phyloP scores from a whole-genome alignment of 1,284 basidiomycete genomes.

The Lentinula novae-zelandiae region DNA sequence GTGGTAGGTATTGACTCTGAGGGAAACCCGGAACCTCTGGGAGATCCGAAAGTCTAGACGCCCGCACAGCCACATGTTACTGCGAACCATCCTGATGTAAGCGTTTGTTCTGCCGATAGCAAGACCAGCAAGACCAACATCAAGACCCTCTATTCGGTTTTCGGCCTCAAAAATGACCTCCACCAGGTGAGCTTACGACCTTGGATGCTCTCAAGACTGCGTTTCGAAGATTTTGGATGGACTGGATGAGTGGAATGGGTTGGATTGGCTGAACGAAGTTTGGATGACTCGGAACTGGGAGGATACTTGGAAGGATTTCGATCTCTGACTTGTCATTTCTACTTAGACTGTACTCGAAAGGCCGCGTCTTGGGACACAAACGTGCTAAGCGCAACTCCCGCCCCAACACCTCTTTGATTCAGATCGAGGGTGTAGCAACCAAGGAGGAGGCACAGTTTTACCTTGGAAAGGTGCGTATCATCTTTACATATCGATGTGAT shows the following conservation, averaged over 20 bases:
- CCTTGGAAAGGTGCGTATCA: slow-evolving; percentile 86
- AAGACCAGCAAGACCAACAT: background rate
- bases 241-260: slow-evolving; percentile 22
- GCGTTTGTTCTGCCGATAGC: background rate
- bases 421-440: slow-evolving; percentile 94
- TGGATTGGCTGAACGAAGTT: slow-evolving; percentile 30
- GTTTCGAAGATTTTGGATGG: slow-evolving; percentile 20
- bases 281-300: slow-evolving; percentile 31
- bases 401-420: slow-evolving; percentile 94
- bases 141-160: background rate
- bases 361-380: slow-evolving; percentile 97
- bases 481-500: background rate
- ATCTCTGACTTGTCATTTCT: slow-evolving; percentile 2
- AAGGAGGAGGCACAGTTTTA: slow-evolving; percentile 98
- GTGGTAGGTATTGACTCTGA: background rate
- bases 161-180: slow-evolving; percentile 63
- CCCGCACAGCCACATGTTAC: background rate
- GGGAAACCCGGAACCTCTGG: background rate
- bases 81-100: background rate
- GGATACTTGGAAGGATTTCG: slow-evolving; percentile 11
- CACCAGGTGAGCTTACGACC: slow-evolving; percentile 57
- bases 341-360: slow-evolving; percentile 91
- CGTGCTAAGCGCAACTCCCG: slow-evolving; percentile 95
- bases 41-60: background rate
- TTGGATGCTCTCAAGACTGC: slow-evolving; percentile 13